Conservation (phyloP, 1,284 basidiomycete species). For the Irpex sp. region DNA sequence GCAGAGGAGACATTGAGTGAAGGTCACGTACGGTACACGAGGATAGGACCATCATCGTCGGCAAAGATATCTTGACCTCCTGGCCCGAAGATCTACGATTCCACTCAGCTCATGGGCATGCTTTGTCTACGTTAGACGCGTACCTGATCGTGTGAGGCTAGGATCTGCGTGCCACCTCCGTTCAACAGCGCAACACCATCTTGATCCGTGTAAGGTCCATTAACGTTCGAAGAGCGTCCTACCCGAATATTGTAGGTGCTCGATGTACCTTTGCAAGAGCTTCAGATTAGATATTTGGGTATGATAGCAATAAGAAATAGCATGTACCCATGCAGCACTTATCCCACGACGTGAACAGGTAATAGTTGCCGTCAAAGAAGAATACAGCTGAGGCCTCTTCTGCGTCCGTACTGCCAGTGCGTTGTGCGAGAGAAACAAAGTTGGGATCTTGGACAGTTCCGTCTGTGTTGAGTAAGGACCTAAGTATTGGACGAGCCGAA, state of each 20-base stretch:
- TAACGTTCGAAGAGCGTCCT: conserved; percentile 39
- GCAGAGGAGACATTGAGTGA: too few relatives aligned
- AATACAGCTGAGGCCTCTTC: background rate
- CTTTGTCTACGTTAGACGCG: background rate
- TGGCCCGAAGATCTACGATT: background rate
- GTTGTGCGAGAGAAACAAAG: background rate
- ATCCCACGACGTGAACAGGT: background rate
- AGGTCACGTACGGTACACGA: background rate
- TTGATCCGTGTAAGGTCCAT: conserved; percentile 44
- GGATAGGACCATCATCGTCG: background rate
- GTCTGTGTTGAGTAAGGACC: background rate
- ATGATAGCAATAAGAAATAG: background rate
- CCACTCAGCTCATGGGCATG: background rate
- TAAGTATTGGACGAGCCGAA: conserved; percentile 5
- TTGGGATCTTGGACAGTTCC: background rate
- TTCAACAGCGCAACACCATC: conserved; percentile 34
- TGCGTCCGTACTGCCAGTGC: background rate
- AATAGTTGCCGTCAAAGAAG: background rate
- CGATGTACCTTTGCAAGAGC: conserved; percentile 13
- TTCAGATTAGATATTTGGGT: too few relatives aligned
- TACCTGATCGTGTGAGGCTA: background rate
- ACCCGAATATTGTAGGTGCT: conserved; percentile 59
- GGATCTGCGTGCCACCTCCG: background rate
- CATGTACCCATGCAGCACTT: background rate
- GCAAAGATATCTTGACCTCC: background rate